These are phyloP conservation scores for Tricholoma hemisulphureum DNA, from an alignment of 768 basidiomycete species.

Conservation along the genomic window DNA sequence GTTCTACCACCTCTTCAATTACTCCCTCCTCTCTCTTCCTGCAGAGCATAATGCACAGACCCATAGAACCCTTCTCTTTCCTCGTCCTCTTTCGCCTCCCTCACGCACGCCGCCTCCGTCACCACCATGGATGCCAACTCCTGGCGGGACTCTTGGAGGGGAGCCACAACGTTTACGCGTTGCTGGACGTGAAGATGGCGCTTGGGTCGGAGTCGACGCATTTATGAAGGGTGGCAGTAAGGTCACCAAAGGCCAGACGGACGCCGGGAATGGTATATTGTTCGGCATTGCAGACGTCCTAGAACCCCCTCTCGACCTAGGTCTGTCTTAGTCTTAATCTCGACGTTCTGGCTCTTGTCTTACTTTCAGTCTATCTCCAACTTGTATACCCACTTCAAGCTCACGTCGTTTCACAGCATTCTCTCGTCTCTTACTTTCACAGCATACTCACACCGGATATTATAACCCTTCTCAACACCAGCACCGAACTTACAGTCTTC, in stretches of 20 bases:
- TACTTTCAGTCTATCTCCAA: slow-evolving; percentile 8
- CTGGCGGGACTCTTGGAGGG: slow-evolving; percentile 76
- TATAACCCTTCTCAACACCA: slow-evolving; percentile 54
- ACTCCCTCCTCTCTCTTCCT: slow-evolving; percentile 53
- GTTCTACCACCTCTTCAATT: slow-evolving; percentile 92
- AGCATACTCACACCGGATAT: slow-evolving; percentile 67
- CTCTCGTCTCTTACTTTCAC: slow-evolving; percentile 70
- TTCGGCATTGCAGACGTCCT: slow-evolving; percentile 75
- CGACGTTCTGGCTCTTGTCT: slow-evolving; percentile 1
- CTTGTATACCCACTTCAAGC: too few relatives aligned
- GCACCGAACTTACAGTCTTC: slow-evolving; percentile 81
- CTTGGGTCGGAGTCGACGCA: slow-evolving; percentile 73
- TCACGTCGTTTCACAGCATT: slow-evolving; percentile 54
- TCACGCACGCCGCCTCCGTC: slow-evolving; percentile 65
- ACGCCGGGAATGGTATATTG: slow-evolving; percentile 75
- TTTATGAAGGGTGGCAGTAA: slow-evolving; percentile 72
- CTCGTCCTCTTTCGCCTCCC: slow-evolving; percentile 62
- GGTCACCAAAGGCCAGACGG: slow-evolving; percentile 53
- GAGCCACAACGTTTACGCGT: slow-evolving; percentile 80
- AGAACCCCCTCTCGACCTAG: slow-evolving; percentile 68
- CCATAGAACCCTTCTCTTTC: slow-evolving; percentile 69
- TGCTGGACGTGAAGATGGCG: slow-evolving; percentile 44
- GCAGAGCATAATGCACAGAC: slow-evolving; percentile 38
- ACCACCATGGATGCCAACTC: slow-evolving; percentile 85
- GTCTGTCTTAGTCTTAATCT: slow-evolving; percentile 41